A percentile compares a stretch with the other conserved stretches of the same genome.
These are phyloP conservation scores for Candida chauliodis DNA, from an alignment of 805 yeast genomes.

Conservation along the genomic window DNA sequence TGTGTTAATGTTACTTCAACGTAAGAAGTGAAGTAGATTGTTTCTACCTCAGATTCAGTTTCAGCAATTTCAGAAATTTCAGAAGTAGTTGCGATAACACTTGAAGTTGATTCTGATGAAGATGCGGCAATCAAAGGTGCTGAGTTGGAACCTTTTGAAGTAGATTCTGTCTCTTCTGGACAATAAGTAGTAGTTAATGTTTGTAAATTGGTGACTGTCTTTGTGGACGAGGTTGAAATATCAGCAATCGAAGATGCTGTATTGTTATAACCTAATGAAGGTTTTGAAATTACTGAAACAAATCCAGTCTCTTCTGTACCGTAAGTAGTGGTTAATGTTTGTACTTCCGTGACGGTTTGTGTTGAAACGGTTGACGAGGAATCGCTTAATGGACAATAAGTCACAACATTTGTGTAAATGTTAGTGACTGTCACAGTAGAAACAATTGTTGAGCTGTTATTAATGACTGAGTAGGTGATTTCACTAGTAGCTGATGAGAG, in stretches of 20 bases:
- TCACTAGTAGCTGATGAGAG: neutral
- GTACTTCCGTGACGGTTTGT: neutral
- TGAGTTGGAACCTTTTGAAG: no score
- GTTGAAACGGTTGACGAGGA: neutral
- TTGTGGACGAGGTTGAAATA: neutral
- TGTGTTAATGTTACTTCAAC: slow-evolving; percentile 6
- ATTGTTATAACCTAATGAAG: no score
- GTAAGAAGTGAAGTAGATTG: neutral
- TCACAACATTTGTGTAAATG: neutral
- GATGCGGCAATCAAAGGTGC: neutral
- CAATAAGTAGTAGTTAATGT: slow-evolving; percentile 2
- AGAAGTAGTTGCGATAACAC: slow-evolving; percentile 3
- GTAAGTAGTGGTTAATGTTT: slow-evolving; percentile 1
- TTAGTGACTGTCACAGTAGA: slow-evolving; percentile 1
- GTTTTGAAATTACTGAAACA: no score
- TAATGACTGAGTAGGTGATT: neutral
- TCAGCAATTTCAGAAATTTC: no score
- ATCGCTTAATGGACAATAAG: slow-evolving; percentile 5
- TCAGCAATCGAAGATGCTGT: no score
- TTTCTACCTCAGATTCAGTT: slow-evolving; percentile 3
- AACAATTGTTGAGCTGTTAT: neutral
- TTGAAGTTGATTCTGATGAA: neutral
- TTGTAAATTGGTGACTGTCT: slow-evolving; percentile 1
- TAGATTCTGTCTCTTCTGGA: slow-evolving; percentile 5
- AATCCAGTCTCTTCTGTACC: slow-evolving; percentile 5